Evolutionary conservation across 441 rosid species (phyloP).

Genomic region (Pelargonium fulgidum): DNA sequence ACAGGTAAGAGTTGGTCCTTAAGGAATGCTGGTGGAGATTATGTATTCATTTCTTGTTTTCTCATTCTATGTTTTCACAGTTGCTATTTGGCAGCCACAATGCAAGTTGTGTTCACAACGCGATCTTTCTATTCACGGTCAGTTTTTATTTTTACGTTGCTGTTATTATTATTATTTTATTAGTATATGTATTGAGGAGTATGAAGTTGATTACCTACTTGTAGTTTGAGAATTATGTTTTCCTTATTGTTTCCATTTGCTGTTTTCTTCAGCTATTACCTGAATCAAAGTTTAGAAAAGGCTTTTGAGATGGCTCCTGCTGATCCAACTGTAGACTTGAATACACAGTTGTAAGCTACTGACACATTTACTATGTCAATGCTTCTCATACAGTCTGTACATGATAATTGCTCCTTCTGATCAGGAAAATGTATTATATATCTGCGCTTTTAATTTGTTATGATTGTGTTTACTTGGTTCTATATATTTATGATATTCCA

Average conservation of each 20-base stretch:
- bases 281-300: constrained; percentile 53
- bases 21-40: constrained; percentile 11
- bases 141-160: constrained; percentile 15
- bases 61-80: constrained; percentile 36
- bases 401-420: constrained; percentile 9
- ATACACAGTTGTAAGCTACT: constrained; percentile 82
- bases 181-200: constrained; percentile 4
- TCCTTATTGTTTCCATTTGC: constrained; percentile 10
- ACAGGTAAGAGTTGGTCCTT: constrained; percentile 50
- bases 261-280: constrained; percentile 50
- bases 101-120: constrained; percentile 88
- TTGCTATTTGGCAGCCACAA: constrained; percentile 98
- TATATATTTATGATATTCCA: not conserved
- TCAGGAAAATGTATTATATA: not conserved
- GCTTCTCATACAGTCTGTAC: constrained; percentile 5
- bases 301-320: constrained; percentile 90
- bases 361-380: constrained; percentile 19
- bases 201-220: constrained; percentile 1
- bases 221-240: not conserved
- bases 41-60: constrained; percentile 16
- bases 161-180: not conserved
- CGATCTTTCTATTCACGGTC: constrained; percentile 61
- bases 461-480: not conserved
- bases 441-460: not conserved
- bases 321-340: constrained; percentile 91